phyloP scores from a whole-genome alignment of 768 basidiomycete species.

The Rhodotorula toruloides region DNA sequence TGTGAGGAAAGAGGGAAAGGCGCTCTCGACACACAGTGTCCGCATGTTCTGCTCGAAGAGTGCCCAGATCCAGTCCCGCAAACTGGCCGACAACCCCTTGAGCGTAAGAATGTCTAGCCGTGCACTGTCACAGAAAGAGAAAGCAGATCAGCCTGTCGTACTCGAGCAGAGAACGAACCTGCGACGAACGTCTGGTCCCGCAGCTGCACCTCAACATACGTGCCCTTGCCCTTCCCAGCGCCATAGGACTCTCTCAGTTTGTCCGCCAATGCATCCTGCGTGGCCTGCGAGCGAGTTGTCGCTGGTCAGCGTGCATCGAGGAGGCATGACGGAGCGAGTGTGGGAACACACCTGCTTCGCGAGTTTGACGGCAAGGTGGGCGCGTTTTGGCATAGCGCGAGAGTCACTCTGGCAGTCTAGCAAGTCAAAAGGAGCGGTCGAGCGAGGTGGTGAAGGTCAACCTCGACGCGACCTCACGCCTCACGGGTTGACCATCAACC shows the following conservation, averaged over 20 bases:
- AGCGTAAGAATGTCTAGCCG: not conserved
- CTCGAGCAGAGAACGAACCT: too few relatives aligned
- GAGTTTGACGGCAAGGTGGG: slow-evolving; percentile 29
- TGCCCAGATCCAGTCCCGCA: slow-evolving; percentile 54
- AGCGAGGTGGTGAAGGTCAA: not conserved
- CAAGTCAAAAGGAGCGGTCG: not conserved
- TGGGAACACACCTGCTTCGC: slow-evolving; percentile 4
- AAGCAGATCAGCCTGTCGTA: too few relatives aligned
- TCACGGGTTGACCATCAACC: not conserved
- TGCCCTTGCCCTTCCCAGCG: rapidly evolving
- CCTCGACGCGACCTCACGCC: not conserved
- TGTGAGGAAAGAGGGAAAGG: not conserved
- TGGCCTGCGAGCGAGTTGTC: not conserved
- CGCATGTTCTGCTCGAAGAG: slow-evolving; percentile 60
- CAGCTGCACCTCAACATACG: not conserved
- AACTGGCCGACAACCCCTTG: not conserved
- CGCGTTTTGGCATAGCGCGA: not conserved
- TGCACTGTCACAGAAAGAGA: too few relatives aligned
- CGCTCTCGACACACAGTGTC: slow-evolving; percentile 44
- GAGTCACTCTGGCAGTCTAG: too few relatives aligned
- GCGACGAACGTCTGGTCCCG: not conserved
- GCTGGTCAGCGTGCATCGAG: not conserved
- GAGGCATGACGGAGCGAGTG: not conserved
- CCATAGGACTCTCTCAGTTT: not conserved
- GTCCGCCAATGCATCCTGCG: not conserved